Evolutionary conservation across 306 rosid species (phyloP).

Genomic region (Vachellia pachyceras): DNA sequence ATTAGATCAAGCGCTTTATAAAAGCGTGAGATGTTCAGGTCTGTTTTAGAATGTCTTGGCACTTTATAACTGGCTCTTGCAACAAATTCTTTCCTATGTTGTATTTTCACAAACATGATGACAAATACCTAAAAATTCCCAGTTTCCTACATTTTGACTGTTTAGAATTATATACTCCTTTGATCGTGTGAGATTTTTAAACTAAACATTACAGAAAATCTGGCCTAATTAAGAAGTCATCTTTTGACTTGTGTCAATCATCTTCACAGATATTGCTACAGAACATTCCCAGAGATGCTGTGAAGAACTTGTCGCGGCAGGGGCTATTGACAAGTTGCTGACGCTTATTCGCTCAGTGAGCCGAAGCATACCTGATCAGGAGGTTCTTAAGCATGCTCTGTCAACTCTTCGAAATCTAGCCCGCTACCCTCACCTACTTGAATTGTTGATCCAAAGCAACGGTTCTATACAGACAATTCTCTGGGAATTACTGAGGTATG

Average conservation of each 20-base stretch:
- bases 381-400: constrained; percentile 70
- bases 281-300: constrained; percentile 85
- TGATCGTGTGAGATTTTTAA: not conserved
- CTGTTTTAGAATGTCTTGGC: not conserved
- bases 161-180: too few relatives aligned
- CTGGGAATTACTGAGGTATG: constrained; percentile 72
- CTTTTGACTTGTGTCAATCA: constrained; percentile 1
- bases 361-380: constrained; percentile 94
- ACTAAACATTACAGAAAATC: not conserved
- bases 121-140: not conserved
- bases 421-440: constrained; percentile 76
- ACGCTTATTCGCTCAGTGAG: constrained; percentile 75
- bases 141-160: too few relatives aligned
- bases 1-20: not conserved
- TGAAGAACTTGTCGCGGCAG: constrained; percentile 85
- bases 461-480: constrained; percentile 65
- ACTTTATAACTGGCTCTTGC: not conserved
- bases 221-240: not conserved
- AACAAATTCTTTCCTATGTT: not conserved
- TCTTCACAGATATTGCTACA: constrained; percentile 77
- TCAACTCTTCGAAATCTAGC: constrained; percentile 84
- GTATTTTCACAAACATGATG: not conserved
- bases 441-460: constrained; percentile 56
- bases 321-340: constrained; percentile 75
- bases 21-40: not conserved